Percentiles rank a stretch among this genome's conserved stretches.
Evolutionary conservation across 306 rosid genomes (phyloP).

Genomic region (Chamaecrista fasciculata): DNA sequence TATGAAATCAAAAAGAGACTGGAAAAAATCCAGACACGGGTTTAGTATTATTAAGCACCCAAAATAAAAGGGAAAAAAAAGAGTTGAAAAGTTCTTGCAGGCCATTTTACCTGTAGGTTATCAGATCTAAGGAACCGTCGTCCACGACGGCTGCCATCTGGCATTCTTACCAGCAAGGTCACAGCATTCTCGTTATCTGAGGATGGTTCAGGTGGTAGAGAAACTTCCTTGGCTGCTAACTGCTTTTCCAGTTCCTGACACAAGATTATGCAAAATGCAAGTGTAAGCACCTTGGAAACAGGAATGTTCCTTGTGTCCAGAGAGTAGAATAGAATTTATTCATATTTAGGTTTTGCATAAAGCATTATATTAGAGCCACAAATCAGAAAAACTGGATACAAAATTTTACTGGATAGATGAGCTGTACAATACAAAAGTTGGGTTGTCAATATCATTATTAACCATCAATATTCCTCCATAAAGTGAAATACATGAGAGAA

Average conservation of each 20-base stretch:
- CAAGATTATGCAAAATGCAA: slow-evolving; percentile 25
- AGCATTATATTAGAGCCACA: not conserved
- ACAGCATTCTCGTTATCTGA: slow-evolving; percentile 75
- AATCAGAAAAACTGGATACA: not conserved
- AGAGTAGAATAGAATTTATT: not conserved
- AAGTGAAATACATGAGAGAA: not conserved
- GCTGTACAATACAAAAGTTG: not conserved
- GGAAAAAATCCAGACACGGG: slow-evolving; percentile 34
- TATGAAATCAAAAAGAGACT: slow-evolving; percentile 84
- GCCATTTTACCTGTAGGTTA: slow-evolving; percentile 72
- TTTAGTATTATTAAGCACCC: slow-evolving; percentile 10
- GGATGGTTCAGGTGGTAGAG: slow-evolving; percentile 82
- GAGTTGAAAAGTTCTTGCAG: not conserved
- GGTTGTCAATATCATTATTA: not conserved
- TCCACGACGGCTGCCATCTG: slow-evolving; percentile 94
- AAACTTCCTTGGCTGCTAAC: slow-evolving; percentile 71
- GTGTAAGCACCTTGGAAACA: slow-evolving; percentile 22
- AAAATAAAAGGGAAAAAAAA: not conserved
- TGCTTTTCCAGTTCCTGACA: slow-evolving; percentile 84
- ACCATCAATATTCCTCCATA: not conserved
- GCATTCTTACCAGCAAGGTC: slow-evolving; percentile 85
- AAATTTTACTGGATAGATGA: not conserved
- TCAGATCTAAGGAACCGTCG: slow-evolving; percentile 90
- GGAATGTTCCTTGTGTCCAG: not conserved
- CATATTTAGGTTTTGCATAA: slow-evolving; percentile 10